Percentiles rank a stretch among this genome's conserved stretches.
phyloP scores from a whole-genome alignment of 2,329 filamentous ascomycete genomes.

The Geoglossum cookeanum region DNA sequence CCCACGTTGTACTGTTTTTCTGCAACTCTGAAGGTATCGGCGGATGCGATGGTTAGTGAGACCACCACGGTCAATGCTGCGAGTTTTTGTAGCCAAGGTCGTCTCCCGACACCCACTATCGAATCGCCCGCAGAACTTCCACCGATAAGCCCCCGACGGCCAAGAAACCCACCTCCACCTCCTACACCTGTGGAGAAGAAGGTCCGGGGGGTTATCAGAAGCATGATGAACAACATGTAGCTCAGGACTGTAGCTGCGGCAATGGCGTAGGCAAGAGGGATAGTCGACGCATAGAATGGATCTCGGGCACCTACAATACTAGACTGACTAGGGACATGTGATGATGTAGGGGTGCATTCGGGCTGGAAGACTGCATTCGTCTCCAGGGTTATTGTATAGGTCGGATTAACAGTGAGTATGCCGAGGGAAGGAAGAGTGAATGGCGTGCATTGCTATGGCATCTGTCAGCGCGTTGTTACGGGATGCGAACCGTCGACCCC shows the following conservation, averaged over 20 bases:
- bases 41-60: constrained; percentile 82
- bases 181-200: constrained; percentile 63
- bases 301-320: constrained; percentile 51
- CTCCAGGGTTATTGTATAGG: constrained; percentile 23
- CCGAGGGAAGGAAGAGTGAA: constrained; percentile 42
- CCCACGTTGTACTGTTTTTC: constrained; percentile 62
- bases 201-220: constrained; percentile 85
- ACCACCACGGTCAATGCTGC: constrained; percentile 47
- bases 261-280: constrained; percentile 83
- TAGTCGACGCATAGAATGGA: constrained; percentile 85
- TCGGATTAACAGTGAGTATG: constrained; percentile 22
- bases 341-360: constrained; percentile 21
- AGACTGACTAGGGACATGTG: constrained; percentile 19
- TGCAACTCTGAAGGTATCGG: constrained; percentile 74
- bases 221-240: constrained; percentile 83
- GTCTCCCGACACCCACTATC: constrained; percentile 69
- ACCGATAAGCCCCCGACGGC: constrained; percentile 67
- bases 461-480: constrained; percentile 5
- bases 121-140: constrained; percentile 48
- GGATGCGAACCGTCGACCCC: not conserved
- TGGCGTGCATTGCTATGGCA: constrained; percentile 36
- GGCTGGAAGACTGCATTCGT: constrained; percentile 31
- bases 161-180: constrained; percentile 51
- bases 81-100: constrained; percentile 75
- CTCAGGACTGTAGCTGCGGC: constrained; percentile 79